These are phyloP conservation scores for Fusarium foetens DNA, from an alignment of 2,329 filamentous ascomycete genomes.

Conservation along the genomic window DNA sequence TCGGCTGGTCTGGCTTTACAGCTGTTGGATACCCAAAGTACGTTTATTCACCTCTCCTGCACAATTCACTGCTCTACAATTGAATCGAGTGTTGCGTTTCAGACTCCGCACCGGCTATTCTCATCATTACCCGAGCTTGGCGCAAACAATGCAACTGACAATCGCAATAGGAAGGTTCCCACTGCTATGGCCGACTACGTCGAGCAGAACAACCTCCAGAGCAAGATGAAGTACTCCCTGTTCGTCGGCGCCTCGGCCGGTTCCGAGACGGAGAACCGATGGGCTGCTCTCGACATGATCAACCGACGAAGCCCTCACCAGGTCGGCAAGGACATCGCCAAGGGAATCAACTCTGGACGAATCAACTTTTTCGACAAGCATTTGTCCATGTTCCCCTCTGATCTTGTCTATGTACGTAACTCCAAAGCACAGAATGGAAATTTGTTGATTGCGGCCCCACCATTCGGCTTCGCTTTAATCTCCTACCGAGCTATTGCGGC, in stretches of 20 bases:
- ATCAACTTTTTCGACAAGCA: slow-evolving; percentile 97
- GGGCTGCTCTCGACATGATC: slow-evolving; percentile 92
- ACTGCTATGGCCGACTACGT: slow-evolving; percentile 88
- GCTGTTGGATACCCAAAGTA: slow-evolving; percentile 88
- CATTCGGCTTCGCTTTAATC: slow-evolving; percentile 35
- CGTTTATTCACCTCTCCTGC: slow-evolving; percentile 8
- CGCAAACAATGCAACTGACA: slow-evolving; percentile 1
- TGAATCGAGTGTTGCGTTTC: neutral
- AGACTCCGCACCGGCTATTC: slow-evolving; percentile 31
- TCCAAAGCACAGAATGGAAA: neutral
- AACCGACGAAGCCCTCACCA: slow-evolving; percentile 86
- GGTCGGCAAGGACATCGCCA: slow-evolving; percentile 89
- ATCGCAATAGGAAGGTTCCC: slow-evolving; percentile 75
- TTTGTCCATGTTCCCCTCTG: slow-evolving; percentile 89
- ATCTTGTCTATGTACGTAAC: slow-evolving; percentile 76
- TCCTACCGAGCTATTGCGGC: slow-evolving; percentile 29
- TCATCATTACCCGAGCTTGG: slow-evolving; percentile 30
- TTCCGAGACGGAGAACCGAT: slow-evolving; percentile 90
- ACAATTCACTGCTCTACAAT: neutral
- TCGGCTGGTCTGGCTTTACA: slow-evolving; percentile 93
- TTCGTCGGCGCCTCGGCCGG: slow-evolving; percentile 93
- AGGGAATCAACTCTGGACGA: slow-evolving; percentile 87
- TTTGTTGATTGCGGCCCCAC: slow-evolving; percentile 26
- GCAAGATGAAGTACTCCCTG: slow-evolving; percentile 84
- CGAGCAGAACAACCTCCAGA: slow-evolving; percentile 85